Conservation (phyloP, 2,329 filamentous ascomycete species). For the Parastagonospora nodorum region DNA sequence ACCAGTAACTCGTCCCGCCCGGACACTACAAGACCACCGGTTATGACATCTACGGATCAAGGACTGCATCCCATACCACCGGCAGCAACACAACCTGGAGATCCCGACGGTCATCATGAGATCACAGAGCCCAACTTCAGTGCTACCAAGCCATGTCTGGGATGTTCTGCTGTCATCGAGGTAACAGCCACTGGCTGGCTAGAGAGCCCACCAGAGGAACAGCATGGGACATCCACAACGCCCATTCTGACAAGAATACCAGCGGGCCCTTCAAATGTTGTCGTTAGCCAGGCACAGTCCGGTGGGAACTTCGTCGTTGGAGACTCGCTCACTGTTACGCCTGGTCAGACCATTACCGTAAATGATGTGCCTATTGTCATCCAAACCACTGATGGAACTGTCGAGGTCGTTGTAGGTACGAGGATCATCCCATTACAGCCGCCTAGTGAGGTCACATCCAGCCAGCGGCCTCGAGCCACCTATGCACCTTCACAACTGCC, state of each 20-base stretch:
- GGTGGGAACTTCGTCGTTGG: constrained; percentile 22
- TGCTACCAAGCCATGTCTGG: constrained; percentile 29
- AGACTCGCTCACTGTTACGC: constrained; percentile 23
- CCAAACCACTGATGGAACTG: constrained; percentile 24
- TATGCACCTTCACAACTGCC: constrained; percentile 15
- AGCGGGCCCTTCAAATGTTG: constrained; percentile 19
- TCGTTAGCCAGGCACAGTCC: constrained; percentile 18
- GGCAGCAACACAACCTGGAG: constrained; percentile 25
- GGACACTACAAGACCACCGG: constrained; percentile 5
- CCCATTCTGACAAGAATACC: constrained; percentile 17
- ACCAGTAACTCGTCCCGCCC: constrained; percentile 1
- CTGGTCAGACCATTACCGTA: constrained; percentile 27
- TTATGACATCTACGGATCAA: constrained; percentile 31
- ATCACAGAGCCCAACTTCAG: constrained; percentile 37
- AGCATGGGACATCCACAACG: constrained; percentile 14
- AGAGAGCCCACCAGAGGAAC: constrained; percentile 24
- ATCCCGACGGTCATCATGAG: constrained; percentile 39
- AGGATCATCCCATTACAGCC: constrained; percentile 18
- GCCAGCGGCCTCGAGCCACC: constrained; percentile 15
- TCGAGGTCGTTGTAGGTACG: constrained; percentile 29
- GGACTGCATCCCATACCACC: constrained; percentile 29
- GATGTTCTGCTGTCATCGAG: constrained; percentile 35
- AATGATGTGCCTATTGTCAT: constrained; percentile 32
- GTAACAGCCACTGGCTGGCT: constrained; percentile 32
- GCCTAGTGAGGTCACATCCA: not conserved